These are phyloP conservation scores for Rhynchosporium secalis DNA, from an alignment of 2,329 filamentous ascomycete genomes.

Conservation along the genomic window DNA sequence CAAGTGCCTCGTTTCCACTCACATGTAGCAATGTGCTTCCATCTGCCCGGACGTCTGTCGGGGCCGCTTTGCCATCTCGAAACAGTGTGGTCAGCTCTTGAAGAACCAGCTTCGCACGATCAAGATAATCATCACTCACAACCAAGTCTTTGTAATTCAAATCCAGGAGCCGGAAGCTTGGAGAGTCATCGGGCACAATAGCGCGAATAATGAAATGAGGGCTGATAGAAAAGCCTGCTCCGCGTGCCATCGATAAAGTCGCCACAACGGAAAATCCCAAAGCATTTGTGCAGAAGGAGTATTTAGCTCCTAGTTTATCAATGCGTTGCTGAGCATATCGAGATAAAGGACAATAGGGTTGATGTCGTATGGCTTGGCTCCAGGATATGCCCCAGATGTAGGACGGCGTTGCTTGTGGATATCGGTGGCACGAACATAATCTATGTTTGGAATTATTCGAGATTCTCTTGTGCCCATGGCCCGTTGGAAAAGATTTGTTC, in stretches of 20 bases:
- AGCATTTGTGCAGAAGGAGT: background rate
- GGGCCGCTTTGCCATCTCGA: background rate
- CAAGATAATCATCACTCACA: background rate
- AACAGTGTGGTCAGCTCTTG: background rate
- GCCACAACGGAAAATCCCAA: background rate
- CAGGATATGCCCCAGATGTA: background rate
- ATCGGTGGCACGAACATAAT: background rate
- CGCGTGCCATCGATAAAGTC: background rate
- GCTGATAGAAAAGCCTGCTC: background rate
- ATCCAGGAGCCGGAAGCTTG: background rate
- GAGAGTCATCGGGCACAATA: background rate
- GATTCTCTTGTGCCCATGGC: background rate
- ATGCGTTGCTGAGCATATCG: background rate
- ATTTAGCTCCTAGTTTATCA: background rate
- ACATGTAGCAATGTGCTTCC: background rate
- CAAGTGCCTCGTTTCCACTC: background rate
- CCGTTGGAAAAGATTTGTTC: background rate
- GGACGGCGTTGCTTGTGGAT: background rate
- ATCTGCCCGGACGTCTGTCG: background rate
- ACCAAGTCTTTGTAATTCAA: background rate
- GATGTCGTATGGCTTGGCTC: background rate
- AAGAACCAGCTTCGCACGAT: background rate
- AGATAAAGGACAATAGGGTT: background rate
- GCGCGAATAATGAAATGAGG: constrained; percentile 1
- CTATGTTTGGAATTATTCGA: background rate